Conservation (phyloP, 2,329 filamentous ascomycete genomes). For the Mycogone perniciosa region DNA sequence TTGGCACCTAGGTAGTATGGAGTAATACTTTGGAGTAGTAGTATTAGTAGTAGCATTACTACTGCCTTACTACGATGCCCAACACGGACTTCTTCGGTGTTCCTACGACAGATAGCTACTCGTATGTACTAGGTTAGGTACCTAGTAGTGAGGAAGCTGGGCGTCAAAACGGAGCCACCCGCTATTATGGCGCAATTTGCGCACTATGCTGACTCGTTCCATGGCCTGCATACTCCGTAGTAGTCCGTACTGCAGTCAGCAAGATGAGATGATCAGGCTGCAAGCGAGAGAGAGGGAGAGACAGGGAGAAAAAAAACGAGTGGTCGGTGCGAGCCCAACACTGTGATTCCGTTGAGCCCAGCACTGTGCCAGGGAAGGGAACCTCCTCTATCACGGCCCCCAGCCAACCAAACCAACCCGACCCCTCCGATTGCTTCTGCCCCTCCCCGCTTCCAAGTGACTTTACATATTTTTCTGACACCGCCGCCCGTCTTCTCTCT, state of each 20-base stretch:
- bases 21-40: too few relatives aligned
- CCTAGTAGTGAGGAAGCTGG: not conserved
- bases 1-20: too few relatives aligned
- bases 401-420: not conserved
- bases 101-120: too few relatives aligned
- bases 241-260: too few relatives aligned
- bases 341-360: not conserved
- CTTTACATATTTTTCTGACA: conserved; percentile 4
- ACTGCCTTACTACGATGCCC: too few relatives aligned
- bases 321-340: not conserved
- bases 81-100: too few relatives aligned
- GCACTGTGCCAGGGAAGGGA: not conserved
- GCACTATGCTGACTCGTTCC: not conserved
- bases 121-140: not conserved
- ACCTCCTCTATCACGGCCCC: not conserved
- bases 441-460: conserved; percentile 10
- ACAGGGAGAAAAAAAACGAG: not conserved
- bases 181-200: not conserved
- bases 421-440: conserved; percentile 8
- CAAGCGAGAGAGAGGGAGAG: not conserved
- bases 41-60: too few relatives aligned
- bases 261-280: too few relatives aligned
- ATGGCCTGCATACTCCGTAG: too few relatives aligned
- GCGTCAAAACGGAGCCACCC: not conserved
- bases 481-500: conserved; percentile 3